phyloP scores from a whole-genome alignment of 176 grass and related monocot species.

The Themeda triandra region DNA sequence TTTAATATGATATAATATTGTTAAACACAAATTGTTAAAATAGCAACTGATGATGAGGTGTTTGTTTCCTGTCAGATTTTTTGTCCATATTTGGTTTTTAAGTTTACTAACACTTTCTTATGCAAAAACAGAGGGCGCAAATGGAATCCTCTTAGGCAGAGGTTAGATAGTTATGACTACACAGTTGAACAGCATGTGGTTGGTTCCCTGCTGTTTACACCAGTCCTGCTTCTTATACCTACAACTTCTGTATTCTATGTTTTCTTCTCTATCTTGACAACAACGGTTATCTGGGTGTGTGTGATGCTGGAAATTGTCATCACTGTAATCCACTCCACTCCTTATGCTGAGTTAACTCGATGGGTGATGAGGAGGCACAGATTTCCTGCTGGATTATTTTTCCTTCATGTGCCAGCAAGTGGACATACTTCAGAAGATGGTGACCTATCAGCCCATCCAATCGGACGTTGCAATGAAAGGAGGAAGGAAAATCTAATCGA shows the following conservation, averaged over 20 bases:
- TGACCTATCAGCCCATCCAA: conserved; percentile 5
- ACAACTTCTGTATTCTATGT: conserved; percentile 86
- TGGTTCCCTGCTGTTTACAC: conserved; percentile 88
- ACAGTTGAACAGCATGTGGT: conserved; percentile 93
- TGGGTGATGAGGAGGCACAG: conserved; percentile 57
- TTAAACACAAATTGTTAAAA: no score
- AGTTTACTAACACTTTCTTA: conserved; percentile 19
- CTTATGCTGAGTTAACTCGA: conserved; percentile 57
- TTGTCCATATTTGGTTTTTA: no score
- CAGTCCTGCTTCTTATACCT: conserved; percentile 79
- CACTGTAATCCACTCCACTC: conserved; percentile 68
- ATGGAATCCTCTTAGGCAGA: conserved; percentile 78
- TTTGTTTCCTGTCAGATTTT: conserved; percentile 12
- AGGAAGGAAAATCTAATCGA: background rate
- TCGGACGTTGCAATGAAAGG: conserved; percentile 12
- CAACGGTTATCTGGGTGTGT: conserved; percentile 48
- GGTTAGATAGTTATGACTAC: conserved; percentile 83
- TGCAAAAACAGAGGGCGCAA: conserved; percentile 72
- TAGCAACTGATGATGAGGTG: background rate
- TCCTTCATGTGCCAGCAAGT: conserved; percentile 37
- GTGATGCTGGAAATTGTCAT: conserved; percentile 57
- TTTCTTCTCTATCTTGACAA: conserved; percentile 85
- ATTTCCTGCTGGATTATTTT: conserved; percentile 85
- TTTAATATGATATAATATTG: background rate
- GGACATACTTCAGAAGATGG: conserved; percentile 15